Conservation (phyloP, 2,329 filamentous ascomycete species). For the Capronia americana region DNA sequence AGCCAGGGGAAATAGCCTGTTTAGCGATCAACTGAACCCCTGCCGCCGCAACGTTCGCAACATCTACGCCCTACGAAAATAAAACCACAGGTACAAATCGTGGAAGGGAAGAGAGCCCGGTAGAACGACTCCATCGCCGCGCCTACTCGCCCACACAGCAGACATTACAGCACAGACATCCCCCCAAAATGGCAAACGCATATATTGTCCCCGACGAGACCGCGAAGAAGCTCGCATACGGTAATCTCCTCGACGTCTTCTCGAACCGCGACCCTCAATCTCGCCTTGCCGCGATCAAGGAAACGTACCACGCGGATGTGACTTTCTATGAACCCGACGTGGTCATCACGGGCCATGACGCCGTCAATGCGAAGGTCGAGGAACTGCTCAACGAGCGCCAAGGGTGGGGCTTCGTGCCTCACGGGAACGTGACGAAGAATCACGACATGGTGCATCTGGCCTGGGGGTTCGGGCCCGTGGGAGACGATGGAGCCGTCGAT, state of each 20-base stretch:
- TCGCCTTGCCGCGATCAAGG: constrained; percentile 11
- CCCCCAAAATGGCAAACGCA: background rate
- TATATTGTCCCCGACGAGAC: constrained; percentile 3
- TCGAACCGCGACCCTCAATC: constrained; percentile 15
- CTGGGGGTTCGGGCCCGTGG: constrained; percentile 23
- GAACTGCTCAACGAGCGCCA: constrained; percentile 11
- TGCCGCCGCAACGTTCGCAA: background rate
- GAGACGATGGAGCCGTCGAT: constrained; percentile 12
- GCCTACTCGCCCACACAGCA: too few relatives aligned
- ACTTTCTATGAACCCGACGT: constrained; percentile 24
- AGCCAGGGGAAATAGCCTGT: too few relatives aligned
- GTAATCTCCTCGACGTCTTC: constrained; percentile 22
- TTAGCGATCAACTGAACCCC: background rate
- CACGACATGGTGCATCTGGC: constrained; percentile 19
- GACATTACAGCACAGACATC: too few relatives aligned
- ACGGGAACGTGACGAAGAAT: constrained; percentile 17
- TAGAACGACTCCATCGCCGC: background rate
- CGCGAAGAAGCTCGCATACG: constrained; percentile 16
- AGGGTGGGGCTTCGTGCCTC: constrained; percentile 22
- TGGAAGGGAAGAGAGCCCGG: background rate
- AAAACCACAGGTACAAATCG: background rate
- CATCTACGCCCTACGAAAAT: background rate
- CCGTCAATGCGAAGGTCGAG: constrained; percentile 5
- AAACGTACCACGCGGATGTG: constrained; percentile 17
- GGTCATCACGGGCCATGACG: constrained; percentile 17